Conservation (phyloP, 2,329 filamentous ascomycete species). For the Dendrostoma leiphaemia region DNA sequence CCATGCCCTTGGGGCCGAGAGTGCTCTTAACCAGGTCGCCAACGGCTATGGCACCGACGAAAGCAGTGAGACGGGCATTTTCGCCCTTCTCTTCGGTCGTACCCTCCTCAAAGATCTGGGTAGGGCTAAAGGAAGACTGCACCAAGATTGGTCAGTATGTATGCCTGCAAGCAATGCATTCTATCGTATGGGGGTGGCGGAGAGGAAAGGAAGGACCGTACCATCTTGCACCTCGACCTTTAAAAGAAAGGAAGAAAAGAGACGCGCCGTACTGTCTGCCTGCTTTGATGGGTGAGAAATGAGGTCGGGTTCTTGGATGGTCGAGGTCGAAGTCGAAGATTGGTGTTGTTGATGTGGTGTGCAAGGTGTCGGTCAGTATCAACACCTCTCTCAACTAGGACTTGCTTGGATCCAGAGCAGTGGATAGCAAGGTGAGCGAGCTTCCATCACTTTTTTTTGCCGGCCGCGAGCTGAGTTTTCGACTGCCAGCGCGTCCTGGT, state of each 20-base stretch:
- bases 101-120: constrained; percentile 96
- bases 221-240: constrained; percentile 11
- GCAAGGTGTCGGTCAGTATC: constrained; percentile 5
- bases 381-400: neutral
- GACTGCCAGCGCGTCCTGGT: too few relatives aligned
- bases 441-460: constrained; percentile 7
- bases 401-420: neutral
- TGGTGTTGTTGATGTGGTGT: constrained; percentile 1
- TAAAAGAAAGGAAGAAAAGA: neutral
- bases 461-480: too few relatives aligned
- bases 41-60: constrained; percentile 96
- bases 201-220: neutral
- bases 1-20: constrained; percentile 96
- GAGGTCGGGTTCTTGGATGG: neutral
- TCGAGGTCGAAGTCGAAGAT: neutral
- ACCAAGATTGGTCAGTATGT: constrained; percentile 1
- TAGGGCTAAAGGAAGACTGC: constrained; percentile 72
- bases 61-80: constrained; percentile 97
- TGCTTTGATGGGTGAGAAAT: neutral
- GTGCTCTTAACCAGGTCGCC: constrained; percentile 98
- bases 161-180: neutral
- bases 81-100: constrained; percentile 98
- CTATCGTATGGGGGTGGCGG: neutral
- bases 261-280: neutral
- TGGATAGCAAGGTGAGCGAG: too few relatives aligned